Percentiles rank a stretch among this genome's conserved stretches.
Evolutionary conservation across 2,329 filamentous ascomycete genomes (phyloP).

Genomic region (Aureobasidium vineae): DNA sequence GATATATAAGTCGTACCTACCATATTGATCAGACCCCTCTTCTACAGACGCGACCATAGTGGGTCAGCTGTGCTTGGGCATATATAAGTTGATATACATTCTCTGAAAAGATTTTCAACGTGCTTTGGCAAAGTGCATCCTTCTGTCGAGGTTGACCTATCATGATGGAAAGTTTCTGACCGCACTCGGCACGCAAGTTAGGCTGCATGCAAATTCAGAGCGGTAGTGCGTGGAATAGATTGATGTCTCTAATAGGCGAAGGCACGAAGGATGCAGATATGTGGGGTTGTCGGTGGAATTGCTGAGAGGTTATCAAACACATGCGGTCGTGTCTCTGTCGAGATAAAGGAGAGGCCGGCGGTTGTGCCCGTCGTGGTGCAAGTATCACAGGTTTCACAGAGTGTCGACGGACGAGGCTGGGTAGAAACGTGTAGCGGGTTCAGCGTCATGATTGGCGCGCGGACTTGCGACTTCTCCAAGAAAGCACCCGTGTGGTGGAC

Average conservation of each 20-base stretch:
- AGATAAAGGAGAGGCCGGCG: background rate
- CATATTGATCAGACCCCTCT: background rate
- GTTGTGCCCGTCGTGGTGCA: background rate
- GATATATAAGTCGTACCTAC: slow-evolving; percentile 7
- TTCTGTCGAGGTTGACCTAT: background rate
- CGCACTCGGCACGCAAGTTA: background rate
- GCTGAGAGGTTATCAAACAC: background rate
- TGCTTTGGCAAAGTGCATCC: background rate
- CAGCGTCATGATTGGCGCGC: slow-evolving; percentile 11
- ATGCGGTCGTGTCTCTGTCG: background rate
- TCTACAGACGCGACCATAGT: background rate
- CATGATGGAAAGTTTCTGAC: background rate
- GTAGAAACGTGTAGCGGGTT: background rate
- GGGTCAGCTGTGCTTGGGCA: background rate
- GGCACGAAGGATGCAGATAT: slow-evolving; percentile 13
- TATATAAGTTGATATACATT: background rate
- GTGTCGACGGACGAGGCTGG: background rate
- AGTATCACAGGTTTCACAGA: background rate
- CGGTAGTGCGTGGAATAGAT: slow-evolving; percentile 11
- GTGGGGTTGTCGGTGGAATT: background rate
- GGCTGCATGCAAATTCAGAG: background rate
- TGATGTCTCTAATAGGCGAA: slow-evolving; percentile 12
- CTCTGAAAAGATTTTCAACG: background rate
- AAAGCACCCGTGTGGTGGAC: background rate
- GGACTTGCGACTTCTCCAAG: background rate